A percentile compares a stretch with the other conserved stretches of the same genome.
These are phyloP conservation scores for Gigaspora rosea DNA, from an alignment of 192 early-diverging fungal species.

Conservation along the genomic window DNA sequence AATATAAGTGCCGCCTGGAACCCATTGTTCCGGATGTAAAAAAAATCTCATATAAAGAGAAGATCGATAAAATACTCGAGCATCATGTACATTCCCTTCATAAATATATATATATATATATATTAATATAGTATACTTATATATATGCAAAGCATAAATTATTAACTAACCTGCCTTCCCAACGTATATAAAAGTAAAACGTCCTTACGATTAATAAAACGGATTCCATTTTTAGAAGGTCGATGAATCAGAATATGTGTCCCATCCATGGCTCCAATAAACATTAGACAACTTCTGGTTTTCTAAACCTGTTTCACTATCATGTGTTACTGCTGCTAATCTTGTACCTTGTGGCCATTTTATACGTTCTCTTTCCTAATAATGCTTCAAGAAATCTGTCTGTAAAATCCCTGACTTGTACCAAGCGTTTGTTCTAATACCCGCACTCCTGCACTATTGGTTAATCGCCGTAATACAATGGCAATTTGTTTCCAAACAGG, in stretches of 20 bases:
- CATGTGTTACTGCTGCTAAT: not conserved
- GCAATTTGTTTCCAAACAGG: not conserved
- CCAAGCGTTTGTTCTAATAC: not conserved
- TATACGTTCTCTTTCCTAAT: not conserved
- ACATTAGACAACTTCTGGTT: not conserved
- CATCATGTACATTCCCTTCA: not conserved
- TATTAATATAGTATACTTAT: too few species aligned
- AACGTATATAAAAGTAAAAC: too few species aligned
- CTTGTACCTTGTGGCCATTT: not conserved
- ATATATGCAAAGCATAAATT: too few species aligned
- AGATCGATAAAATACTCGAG: not conserved
- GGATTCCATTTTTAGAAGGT: too few species aligned
- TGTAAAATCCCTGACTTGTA: not conserved
- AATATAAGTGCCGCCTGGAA: not conserved
- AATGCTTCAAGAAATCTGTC: not conserved
- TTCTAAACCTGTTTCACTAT: not conserved
- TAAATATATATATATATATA: too few species aligned
- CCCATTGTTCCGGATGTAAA: not conserved
- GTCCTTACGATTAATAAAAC: too few species aligned
- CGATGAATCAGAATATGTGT: too few species aligned
- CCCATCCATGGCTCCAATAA: constrained; percentile 4
- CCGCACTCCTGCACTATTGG: not conserved
- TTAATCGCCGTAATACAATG: not conserved
- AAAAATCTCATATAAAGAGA: not conserved
- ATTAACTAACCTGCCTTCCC: not conserved